Conservation (phyloP, 2,329 filamentous ascomycete genomes). For the Fusarium oxysporum region DNA sequence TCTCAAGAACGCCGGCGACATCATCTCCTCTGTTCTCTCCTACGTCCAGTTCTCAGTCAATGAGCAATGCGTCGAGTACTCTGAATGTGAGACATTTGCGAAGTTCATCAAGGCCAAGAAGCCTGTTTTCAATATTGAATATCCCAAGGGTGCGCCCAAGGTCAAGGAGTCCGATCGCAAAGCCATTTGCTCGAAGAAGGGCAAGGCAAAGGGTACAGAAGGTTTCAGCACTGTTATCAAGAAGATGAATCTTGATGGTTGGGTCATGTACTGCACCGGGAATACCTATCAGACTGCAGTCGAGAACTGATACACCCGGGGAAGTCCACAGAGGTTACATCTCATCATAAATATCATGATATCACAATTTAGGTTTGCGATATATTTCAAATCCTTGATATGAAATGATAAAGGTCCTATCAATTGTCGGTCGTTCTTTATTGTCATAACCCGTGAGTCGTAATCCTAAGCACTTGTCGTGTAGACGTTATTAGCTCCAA, state of each 20-base stretch:
- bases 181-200: constrained; percentile 57
- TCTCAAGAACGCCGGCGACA: constrained; percentile 74
- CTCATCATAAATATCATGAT: background rate
- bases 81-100: constrained; percentile 69
- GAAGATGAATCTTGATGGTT: constrained; percentile 72
- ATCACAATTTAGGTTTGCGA: background rate
- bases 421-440: constrained; percentile 2
- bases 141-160: constrained; percentile 63
- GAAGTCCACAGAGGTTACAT: background rate
- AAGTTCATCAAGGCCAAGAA: constrained; percentile 70
- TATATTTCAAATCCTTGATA: background rate
- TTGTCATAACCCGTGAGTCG: constrained; percentile 15
- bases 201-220: constrained; percentile 54
- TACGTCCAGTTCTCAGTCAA: constrained; percentile 75
- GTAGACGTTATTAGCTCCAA: background rate
- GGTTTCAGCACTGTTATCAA: constrained; percentile 75
- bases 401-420: background rate
- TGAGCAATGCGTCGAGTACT: constrained; percentile 73
- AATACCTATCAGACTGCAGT: constrained; percentile 45
- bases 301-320: constrained; percentile 12
- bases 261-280: constrained; percentile 67
- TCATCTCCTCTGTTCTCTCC: constrained; percentile 62
- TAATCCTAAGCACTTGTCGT: background rate
- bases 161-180: constrained; percentile 51
- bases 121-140: constrained; percentile 80